Base-by-base conservation (phyloP, 805 yeast species). In the Nadsonia fulvescens region DNA sequence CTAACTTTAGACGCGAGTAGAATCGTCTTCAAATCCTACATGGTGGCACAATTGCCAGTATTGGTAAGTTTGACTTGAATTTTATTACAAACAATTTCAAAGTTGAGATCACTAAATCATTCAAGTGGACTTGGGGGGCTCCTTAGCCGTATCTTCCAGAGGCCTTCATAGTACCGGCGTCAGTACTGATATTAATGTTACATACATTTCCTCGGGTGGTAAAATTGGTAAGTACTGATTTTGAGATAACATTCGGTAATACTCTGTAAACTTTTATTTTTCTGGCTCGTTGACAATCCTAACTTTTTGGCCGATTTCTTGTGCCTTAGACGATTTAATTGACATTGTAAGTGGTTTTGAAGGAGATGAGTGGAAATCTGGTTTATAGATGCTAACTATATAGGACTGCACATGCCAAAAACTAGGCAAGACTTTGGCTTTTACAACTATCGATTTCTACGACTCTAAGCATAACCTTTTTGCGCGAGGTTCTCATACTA, bases 71-170 rank as follows among this genome's bases (percentile, higher is more conserved):
- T 15, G 9, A 12, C 5, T 9, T 14, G 12, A 6, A 16, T 8
- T 10, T 4, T 22, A 10, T 11, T 6, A 7, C 8, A 13, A 8
- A 24, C 14, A 8, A 12, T 4, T 14, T 6, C 21, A 11, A 10
- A 5, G 8, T 14, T 20, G 24, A n/a, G 6, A 14, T 6, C 13
- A 5, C 10, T n/a, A 28, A 8, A 13, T 14, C 4, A 12, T 14
- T n/a, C n/a, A n/a, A 12, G 58, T 54, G 4, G 62, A 56, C 28
- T 41, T 56, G 4, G 62, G 59, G 5, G 62, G 62, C 8, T 56
- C 63, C 7, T 37, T 56, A 28, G 61, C 62, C 2, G 37, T 54
- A 6, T 47, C 61, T 2, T 46, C 58, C 12, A 37, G 47, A 10
- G 63, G 63, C 6, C 27, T 54, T 39, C 56, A 41, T 27, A 32